Evolutionary conservation across 2,329 filamentous ascomycete genomes (phyloP), one percentile per base, ranked within the genome.

Genomic region (Alternaria infectoria): DNA sequence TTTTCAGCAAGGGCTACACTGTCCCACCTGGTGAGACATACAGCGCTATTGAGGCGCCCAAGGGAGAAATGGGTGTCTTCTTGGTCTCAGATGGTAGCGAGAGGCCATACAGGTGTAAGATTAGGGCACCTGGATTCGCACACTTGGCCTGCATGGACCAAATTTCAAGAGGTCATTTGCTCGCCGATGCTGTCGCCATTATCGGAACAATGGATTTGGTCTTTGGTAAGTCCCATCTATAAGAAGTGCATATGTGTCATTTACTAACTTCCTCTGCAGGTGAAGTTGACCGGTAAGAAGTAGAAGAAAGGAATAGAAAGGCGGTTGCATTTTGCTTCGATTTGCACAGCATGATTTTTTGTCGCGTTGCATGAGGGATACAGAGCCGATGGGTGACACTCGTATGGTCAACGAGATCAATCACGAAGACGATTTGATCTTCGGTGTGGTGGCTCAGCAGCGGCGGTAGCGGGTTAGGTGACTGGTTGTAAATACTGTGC

Each of bases 1-100:
- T 99, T 57, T 99, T 95, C 86, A 98, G 94, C 81, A 99, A 99
- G 88, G 96, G 96, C 63, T 99, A 99, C 83, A 88, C 93, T 47
- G 96, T 99, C 5, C 96, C 96, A 46, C 96, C 96, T 8, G 96
- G 96, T 67, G 96, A 99, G 86, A 99, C 96, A 6, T 99, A 99
- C 86, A 94, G 91, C 50, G 95, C 91, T 66, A 99, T 99, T 69
- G 96, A 99, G 86, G 96, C 96, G n/a, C 96, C 96, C 65, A 99
- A 99, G 90, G 96, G 96, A 75, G 96, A 99, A 86, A 99, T 99
- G 96, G 96, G 91, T 80, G 96, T 99, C 47, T 99, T 91, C 80
- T 84, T 99, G 55, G 96, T 99, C 76, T 97, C 92, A 79, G 96
- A 99, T 79, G 96, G 96, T 68, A 96, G 90, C 79, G 96, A 99